Evolutionary conservation across 164 flowering plant species (phyloP).

Genomic region (Cinnamomum chago): DNA sequence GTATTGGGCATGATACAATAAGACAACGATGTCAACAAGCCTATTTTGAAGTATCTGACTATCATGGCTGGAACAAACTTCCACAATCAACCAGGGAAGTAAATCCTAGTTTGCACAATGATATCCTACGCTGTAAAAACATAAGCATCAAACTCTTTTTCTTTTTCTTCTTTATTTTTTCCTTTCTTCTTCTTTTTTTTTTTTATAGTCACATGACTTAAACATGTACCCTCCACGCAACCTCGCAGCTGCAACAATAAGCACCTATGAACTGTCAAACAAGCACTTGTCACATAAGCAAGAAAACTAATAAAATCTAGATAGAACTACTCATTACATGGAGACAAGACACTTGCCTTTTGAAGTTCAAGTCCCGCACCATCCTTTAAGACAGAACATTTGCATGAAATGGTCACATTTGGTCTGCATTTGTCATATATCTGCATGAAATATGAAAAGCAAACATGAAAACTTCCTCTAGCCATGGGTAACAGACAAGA

Average conservation of each 20-base stretch:
- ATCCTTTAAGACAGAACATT: conserved; percentile 32
- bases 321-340: not conserved
- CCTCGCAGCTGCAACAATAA: too few relatives aligned
- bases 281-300: not conserved
- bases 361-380: conserved; percentile 31
- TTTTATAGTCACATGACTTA: too few relatives aligned
- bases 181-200: too few relatives aligned
- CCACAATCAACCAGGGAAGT: not conserved
- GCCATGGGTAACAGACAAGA: not conserved
- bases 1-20: too few relatives aligned
- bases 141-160: not conserved
- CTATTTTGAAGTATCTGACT: too few relatives aligned
- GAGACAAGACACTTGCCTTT: conserved; percentile 37
- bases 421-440: conserved; percentile 38
- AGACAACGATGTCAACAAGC: too few relatives aligned
- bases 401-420: conserved; percentile 45
- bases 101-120: not conserved
- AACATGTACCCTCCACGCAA: too few relatives aligned
- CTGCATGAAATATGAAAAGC: conserved; percentile 21
- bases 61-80: not conserved
- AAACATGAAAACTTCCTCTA: too few relatives aligned
- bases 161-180: too few relatives aligned
- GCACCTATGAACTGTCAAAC: not conserved
- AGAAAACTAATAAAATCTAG: not conserved
- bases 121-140: not conserved